phyloP scores from a whole-genome alignment of 1,139 yeast species.

The Kodamaea alishanica region DNA sequence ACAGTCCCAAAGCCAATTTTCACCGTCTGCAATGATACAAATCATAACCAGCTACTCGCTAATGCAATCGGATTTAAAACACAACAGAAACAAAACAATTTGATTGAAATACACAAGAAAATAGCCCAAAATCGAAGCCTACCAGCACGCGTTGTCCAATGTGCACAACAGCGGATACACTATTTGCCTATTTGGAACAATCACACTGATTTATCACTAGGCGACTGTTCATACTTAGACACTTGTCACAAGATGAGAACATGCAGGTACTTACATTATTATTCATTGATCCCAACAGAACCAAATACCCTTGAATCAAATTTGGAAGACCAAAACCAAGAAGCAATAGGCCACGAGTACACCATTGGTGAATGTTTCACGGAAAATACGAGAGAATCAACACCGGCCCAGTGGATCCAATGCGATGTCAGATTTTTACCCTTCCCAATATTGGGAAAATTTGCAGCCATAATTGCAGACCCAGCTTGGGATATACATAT shows the following conservation, averaged over 20 bases:
- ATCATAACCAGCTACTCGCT: constrained; percentile 41
- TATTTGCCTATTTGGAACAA: constrained; percentile 55
- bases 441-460: constrained; percentile 69
- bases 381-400: constrained; percentile 23
- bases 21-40: constrained; percentile 48
- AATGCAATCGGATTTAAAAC: constrained; percentile 22
- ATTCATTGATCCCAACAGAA: constrained; percentile 49
- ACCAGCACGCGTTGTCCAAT: constrained; percentile 29
- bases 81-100: constrained; percentile 8
- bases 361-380: constrained; percentile 55
- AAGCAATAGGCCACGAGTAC: constrained; percentile 33
- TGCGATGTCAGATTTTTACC: constrained; percentile 78
- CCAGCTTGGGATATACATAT: constrained; percentile 90
- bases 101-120: constrained; percentile 11
- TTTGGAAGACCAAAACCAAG: constrained; percentile 4
- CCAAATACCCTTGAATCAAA: constrained; percentile 5
- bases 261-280: constrained; percentile 81
- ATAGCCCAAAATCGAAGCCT: constrained; percentile 13
- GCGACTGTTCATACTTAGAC: constrained; percentile 91
- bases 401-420: constrained; percentile 80
- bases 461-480: constrained; percentile 84
- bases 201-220: constrained; percentile 63
- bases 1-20: constrained; percentile 42
- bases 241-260: constrained; percentile 83
- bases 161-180: constrained; percentile 53